These are phyloP conservation scores for Myxozyma kluyveri DNA, from an alignment of 805 yeast genomes.

Conservation along the genomic window DNA sequence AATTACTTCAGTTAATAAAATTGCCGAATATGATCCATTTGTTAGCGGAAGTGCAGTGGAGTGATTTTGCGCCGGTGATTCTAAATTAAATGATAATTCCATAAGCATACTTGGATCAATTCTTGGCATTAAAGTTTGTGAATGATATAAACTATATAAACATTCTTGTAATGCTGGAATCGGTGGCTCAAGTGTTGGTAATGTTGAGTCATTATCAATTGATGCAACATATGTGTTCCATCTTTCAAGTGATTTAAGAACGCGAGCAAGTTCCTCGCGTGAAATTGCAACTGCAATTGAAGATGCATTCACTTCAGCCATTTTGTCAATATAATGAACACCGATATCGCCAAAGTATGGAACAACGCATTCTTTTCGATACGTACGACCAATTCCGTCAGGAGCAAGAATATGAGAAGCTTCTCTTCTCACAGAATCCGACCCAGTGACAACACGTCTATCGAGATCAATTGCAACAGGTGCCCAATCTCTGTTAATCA, in stretches of 20 bases:
- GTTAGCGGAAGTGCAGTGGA: constrained; percentile 55
- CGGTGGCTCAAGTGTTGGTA: constrained; percentile 28
- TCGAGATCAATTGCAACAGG: constrained; percentile 88
- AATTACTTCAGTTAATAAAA: constrained; percentile 57
- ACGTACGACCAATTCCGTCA: constrained; percentile 75
- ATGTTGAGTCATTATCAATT: constrained; percentile 1
- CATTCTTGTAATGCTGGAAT: constrained; percentile 41
- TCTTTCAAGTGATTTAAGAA: constrained; percentile 68
- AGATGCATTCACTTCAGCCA: constrained; percentile 13
- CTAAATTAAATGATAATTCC: constrained; percentile 61
- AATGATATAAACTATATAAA: constrained; percentile 44
- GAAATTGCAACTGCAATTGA: constrained; percentile 51
- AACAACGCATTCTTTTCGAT: constrained; percentile 70
- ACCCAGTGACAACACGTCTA: constrained; percentile 61
- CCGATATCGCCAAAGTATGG: constrained; percentile 89
- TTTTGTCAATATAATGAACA: constrained; percentile 45
- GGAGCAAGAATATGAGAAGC: constrained; percentile 79
- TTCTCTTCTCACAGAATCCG: constrained; percentile 51
- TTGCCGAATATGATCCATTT: constrained; percentile 62
- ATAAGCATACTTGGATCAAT: constrained; percentile 53
- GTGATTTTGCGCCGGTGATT: constrained; percentile 55
- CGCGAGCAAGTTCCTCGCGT: constrained; percentile 63
- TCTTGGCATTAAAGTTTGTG: constrained; percentile 37
- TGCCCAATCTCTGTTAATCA: constrained; percentile 80
- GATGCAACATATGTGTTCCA: constrained; percentile 52